A percentile compares a stretch with the other conserved stretches of the same genome.
phyloP scores from a whole-genome alignment of 2,329 filamentous ascomycete species.

The Colletotrichum liriopes region DNA sequence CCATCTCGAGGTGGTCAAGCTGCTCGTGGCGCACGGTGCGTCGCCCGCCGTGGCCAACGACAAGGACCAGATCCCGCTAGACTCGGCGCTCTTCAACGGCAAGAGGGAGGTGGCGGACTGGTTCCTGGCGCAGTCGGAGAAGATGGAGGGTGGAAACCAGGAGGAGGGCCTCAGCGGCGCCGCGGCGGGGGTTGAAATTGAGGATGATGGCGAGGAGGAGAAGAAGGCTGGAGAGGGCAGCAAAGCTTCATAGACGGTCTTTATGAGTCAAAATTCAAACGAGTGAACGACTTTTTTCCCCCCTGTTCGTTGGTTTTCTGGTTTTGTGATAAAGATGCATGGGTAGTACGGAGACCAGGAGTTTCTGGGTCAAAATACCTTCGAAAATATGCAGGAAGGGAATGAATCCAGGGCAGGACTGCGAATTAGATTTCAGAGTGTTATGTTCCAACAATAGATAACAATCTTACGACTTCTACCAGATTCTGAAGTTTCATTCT shows the following conservation, averaged over 20 bases:
- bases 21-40: conserved; percentile 82
- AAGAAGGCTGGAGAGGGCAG: conserved; percentile 8
- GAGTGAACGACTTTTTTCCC: conserved; percentile 3
- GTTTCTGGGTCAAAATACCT: background rate
- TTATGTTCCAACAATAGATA: too few relatives aligned
- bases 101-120: conserved; percentile 77
- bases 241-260: conserved; percentile 22
- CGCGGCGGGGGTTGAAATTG: conserved; percentile 57
- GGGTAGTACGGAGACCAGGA: background rate
- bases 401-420: too few relatives aligned
- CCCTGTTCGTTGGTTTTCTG: background rate
- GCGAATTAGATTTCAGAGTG: too few relatives aligned
- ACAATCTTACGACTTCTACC: too few relatives aligned
- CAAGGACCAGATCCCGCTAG: conserved; percentile 85
- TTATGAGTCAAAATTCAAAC: conserved; percentile 21
- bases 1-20: conserved; percentile 84
- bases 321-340: background rate
- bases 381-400: background rate
- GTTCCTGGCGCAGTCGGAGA: conserved; percentile 66
- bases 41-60: conserved; percentile 85
- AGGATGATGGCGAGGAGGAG: conserved; percentile 48
- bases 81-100: conserved; percentile 80
- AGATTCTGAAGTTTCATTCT: too few relatives aligned
- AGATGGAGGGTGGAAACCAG: conserved; percentile 64
- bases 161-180: conserved; percentile 58